Evolutionary conservation across 257 asterid species (phyloP), one percentile per base, ranked within the genome.

Genomic region (Ballota nigra): DNA sequence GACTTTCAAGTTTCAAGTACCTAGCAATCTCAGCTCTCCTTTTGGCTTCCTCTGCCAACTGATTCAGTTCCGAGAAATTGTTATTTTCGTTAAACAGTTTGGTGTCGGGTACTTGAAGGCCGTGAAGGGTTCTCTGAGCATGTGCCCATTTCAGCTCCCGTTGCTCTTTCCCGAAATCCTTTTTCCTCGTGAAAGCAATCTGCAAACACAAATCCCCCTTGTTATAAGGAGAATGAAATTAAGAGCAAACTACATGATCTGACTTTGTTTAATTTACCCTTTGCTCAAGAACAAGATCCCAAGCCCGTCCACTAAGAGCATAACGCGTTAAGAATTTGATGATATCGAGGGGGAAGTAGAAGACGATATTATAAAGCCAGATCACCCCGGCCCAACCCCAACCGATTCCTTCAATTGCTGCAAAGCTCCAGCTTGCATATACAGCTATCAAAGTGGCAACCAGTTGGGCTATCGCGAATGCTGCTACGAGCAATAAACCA

Each of bases 381-480:
- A 93, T 87, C 51, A 93, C 97, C 0, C 98, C 98, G 0, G 98
- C 98, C 98, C 98, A 93, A 67, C 97, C 96, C 98, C 98, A 93
- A 6, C 98, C 98, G 29, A 93, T 93, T 70, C 98, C 98, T 83
- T 93, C 98, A 10, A 93, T 89, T 41, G 98, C 98, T 18, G 97
- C 95, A 74, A 89, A 94, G 82, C 96, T 80, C 99, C 97, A 94
- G 72, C 69, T 91, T 29, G 97, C 99, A 64, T 94, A 94, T 0
- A 94, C 99, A 0, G 96, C 97, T 59, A 94, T 91, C 81, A 94
- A 79, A 23, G 99, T 94, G 69, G 97, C 99, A 47, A 94, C 97
- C 90, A 94, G 83, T 58, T 94, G 97, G 34, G 99, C 97, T 66
- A 86, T 49, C 8, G 88, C 59, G 51, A 94, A 94, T 67, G 99